Base-by-base conservation (phyloP, 225 moss, liverwort and hornwort genomes). In the Marchantia polymorpha region DNA sequence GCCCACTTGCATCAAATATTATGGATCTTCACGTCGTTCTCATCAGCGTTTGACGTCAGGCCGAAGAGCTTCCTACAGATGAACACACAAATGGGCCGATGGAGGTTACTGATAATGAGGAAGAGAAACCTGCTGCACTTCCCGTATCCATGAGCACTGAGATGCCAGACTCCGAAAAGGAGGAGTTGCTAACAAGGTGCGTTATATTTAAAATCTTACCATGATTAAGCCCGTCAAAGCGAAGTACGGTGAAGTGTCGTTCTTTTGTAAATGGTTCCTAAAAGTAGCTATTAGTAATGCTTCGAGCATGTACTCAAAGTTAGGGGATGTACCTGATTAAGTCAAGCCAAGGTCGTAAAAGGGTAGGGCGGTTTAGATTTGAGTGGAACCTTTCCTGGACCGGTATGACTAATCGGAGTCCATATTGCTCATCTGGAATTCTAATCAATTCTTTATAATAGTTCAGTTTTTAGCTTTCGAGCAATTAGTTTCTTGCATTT, bases 21-120 rank as follows among this genome's bases (percentile, higher is more conserved):
- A 52, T 73, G 23, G 30, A 52, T 52, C 6, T 52, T 26, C 26
- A 39, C 19, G 11, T 39, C 16, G 7, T 61, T 39, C 60, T 59
- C 29, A n/a, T n/a, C n/a, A n/a, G 10, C 76, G 31, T 76, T 59
- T 76, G 11, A 76, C 22, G 7, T 77, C 77, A 64, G 77, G 77
- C 5, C 23, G 63, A 64, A 49, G 63, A 49, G 64, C 9, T 22
- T 50, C 12, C 12, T n/a, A 49, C n/a, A 64, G 77, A 49, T 51
- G 77, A 64, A 29, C 47, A 53, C 10, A 49, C n/a, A 50, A n/a
- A 63, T 48, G 64, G 23, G 13, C 48, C 49, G 46, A 48, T 46
- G 20, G 77, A 46, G 64, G 31, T 63, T 49, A 64, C 64, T 47
- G 63, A 47, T 64, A 6, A 55, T 53, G 39, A 29, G 19, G 63